Evolutionary conservation across 1,284 basidiomycete species (phyloP).

Genomic region (Somion occarium): DNA sequence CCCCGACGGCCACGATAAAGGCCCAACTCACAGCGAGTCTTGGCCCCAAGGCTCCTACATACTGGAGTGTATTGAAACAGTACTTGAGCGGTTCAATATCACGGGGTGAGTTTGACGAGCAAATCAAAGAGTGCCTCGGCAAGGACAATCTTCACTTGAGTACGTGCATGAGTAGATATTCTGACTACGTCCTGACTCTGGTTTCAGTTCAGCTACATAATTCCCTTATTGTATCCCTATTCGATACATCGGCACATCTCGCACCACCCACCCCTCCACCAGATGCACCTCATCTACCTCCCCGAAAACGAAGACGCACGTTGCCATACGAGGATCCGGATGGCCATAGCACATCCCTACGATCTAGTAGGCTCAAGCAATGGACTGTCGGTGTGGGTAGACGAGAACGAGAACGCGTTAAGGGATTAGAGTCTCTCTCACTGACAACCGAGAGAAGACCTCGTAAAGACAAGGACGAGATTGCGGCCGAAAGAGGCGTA

Average conservation of each 20-base stretch:
- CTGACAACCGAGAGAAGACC: conserved; percentile 28
- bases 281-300: conserved; percentile 55
- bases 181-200: conserved; percentile 2
- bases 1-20: conserved; percentile 72
- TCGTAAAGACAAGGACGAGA: conserved; percentile 55
- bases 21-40: conserved; percentile 57
- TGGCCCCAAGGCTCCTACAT: conserved; percentile 52
- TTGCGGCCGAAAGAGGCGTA: conserved; percentile 65
- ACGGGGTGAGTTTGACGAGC: conserved; percentile 70
- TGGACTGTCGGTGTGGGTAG: conserved; percentile 71
- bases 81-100: conserved; percentile 68
- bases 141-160: conserved; percentile 51
- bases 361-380: conserved; percentile 63
- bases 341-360: conserved; percentile 44
- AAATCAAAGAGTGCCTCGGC: conserved; percentile 54
- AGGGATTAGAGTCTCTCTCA: conserved; percentile 37
- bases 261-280: conserved; percentile 60
- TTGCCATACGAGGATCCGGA: conserved; percentile 67
- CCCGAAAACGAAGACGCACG: conserved; percentile 64
- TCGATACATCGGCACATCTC: conserved; percentile 70
- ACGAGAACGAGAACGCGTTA: conserved; percentile 67
- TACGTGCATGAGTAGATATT: conserved; percentile 23
- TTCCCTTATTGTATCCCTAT: conserved; percentile 73
- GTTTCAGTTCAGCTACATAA: conserved; percentile 71
- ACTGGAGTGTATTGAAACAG: conserved; percentile 59